Base-by-base conservation (phyloP, 345 rosid genomes). In the Pistacia vera region DNA sequence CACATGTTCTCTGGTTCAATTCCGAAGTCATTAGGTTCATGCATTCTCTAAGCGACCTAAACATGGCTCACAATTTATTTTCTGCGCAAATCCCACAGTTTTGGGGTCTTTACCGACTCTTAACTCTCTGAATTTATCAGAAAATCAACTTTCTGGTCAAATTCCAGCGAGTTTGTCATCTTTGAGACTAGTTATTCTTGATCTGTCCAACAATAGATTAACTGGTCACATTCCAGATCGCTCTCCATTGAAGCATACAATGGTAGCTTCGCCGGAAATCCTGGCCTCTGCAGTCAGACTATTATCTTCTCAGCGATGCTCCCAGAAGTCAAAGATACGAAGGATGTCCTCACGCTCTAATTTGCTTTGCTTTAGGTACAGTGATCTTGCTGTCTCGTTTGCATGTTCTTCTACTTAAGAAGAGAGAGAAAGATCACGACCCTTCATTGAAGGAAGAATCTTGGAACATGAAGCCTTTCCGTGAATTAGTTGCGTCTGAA, bases 391-490 rank as follows among this genome's bases (percentile, higher is more conserved):
- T 92, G 77, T 83, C 33, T 81, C 88, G n/a, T 76, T 93, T 16
- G 90, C 80, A 13, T 77, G 84, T 71, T 77, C 86, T 72, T 90
- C 80, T 76, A 84, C 86, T 68, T 84, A 51, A 85, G 86, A 90
- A 77, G 79, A 80, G 57, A 72, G 90, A 85, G 46, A 91, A 84
- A 84, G 85, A 85, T 46, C 81, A 78, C 1, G 80, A 81, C 12
- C 83, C 81, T 56, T 88, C 92, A 5, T 74, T 92, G 57, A 91
- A 83, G 85, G 90, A 85, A 54, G 94, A 86, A 76, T 89, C 93
- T 25, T 95, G 99, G 99, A 88, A 89, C 66, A 84, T 95, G 46
- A 90, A 90, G 82, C 84, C 97, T 1, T 95, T 90, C 83, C 93
- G 91, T 10, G 83, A 87, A 72, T 75, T 95, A 66, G 90, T 77